Evolutionary conservation across 1,284 basidiomycete species (phyloP).

Genomic region (Agaricales sp.): DNA sequence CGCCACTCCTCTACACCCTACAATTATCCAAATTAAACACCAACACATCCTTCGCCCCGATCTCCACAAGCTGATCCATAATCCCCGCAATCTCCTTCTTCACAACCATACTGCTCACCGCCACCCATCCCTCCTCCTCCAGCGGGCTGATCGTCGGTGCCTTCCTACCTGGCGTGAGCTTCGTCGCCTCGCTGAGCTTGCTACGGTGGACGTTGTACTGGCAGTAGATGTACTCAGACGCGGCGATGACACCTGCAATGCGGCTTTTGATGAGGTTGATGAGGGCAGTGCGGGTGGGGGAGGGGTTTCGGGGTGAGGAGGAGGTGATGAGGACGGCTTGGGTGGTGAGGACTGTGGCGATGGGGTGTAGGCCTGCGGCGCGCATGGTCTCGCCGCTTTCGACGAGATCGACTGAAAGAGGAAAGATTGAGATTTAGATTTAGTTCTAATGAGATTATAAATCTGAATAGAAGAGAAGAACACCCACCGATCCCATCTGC

Average conservation of each 20-base stretch:
- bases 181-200: constrained; percentile 51
- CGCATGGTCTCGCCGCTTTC: constrained; percentile 99
- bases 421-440: constrained; percentile 9
- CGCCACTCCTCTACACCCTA: too few relatives aligned
- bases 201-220: constrained; percentile 83
- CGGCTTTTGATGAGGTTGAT: constrained; percentile 80
- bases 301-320: constrained; percentile 52
- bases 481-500: constrained; percentile 92
- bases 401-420: constrained; percentile 72
- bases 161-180: constrained; percentile 81
- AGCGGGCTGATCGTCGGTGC: constrained; percentile 88
- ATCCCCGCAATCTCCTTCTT: constrained; percentile 73
- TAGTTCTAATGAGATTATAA: constrained; percentile 2
- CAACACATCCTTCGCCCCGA: constrained; percentile 87
- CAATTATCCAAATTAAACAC: constrained; percentile 91
- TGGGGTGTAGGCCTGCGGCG: constrained; percentile 90
- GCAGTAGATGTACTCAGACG: constrained; percentile 80
- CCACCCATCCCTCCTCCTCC: constrained; percentile 82
- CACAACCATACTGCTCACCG: constrained; percentile 89
- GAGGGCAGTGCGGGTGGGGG: constrained; percentile 58
- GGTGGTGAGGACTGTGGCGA: constrained; percentile 80
- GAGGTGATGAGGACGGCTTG: constrained; percentile 95
- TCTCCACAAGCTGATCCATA: constrained; percentile 83
- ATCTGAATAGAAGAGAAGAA: too few relatives aligned
- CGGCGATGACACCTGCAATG: constrained; percentile 90